A percentile compares a stretch with the other conserved stretches of the same genome.
Evolutionary conservation across 2,329 filamentous ascomycete genomes (phyloP).

Genomic region (Geosmithia putterillii): DNA sequence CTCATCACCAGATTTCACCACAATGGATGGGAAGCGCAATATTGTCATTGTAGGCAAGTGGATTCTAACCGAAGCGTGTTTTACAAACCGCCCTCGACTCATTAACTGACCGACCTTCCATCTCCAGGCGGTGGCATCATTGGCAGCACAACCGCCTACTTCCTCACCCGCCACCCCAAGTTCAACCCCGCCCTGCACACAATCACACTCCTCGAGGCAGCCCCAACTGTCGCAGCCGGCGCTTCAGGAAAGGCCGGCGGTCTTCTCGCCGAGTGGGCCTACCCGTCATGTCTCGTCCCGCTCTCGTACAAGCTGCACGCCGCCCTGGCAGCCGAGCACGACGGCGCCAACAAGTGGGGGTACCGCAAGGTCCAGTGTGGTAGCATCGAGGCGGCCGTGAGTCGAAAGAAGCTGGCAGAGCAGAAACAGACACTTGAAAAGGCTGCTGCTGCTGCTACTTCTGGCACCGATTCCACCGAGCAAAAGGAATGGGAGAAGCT

Average conservation of each 20-base stretch:
- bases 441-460: too few species aligned
- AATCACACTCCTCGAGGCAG: slow-evolving; percentile 80
- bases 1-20: too few species aligned
- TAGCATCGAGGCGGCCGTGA: slow-evolving; percentile 29
- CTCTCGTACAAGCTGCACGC: slow-evolving; percentile 75
- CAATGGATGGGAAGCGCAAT: slow-evolving; percentile 21
- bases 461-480: too few species aligned
- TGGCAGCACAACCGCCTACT: slow-evolving; percentile 85
- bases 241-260: slow-evolving; percentile 94
- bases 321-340: slow-evolving; percentile 74
- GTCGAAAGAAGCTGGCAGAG: slow-evolving; percentile 21
- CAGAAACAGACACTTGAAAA: slow-evolving; percentile 10
- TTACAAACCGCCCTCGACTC: background rate
- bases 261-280: slow-evolving; percentile 82
- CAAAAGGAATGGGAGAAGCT: slow-evolving; percentile 46
- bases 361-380: slow-evolving; percentile 74
- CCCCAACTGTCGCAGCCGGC: slow-evolving; percentile 69
- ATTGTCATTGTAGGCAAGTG: slow-evolving; percentile 38
- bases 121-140: slow-evolving; percentile 76
- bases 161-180: slow-evolving; percentile 70
- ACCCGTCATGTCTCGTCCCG: slow-evolving; percentile 71
- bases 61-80: too few species aligned
- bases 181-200: slow-evolving; percentile 65
- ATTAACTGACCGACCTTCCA: background rate
- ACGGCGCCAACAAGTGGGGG: slow-evolving; percentile 70